Evolutionary conservation across 306 rosid species (phyloP).

Genomic region (Trifolium subterraneum): DNA sequence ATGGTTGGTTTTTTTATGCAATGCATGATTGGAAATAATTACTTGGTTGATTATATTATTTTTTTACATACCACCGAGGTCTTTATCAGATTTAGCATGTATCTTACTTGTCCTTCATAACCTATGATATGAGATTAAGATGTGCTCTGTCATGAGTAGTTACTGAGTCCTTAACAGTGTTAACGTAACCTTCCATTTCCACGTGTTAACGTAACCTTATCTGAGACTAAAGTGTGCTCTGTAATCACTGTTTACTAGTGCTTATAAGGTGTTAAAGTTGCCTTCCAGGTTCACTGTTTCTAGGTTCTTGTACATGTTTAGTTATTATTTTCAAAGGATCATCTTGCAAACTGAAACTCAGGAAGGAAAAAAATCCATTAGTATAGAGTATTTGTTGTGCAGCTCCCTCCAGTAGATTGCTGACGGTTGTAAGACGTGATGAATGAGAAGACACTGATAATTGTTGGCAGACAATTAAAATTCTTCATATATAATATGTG

Average conservation of each 20-base stretch:
- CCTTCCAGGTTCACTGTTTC: conserved; percentile 17
- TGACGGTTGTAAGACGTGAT: conserved; percentile 17
- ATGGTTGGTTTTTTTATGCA: conserved; percentile 31
- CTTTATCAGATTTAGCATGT: conserved; percentile 2
- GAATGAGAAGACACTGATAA: conserved; percentile 8
- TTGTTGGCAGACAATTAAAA: conserved; percentile 5
- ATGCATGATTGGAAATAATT: not conserved
- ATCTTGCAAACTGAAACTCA: conserved; percentile 21
- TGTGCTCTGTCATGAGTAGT: not conserved
- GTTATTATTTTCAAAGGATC: conserved; percentile 35
- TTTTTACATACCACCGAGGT: conserved; percentile 8
- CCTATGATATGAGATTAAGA: conserved; percentile 3
- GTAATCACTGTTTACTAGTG: not conserved
- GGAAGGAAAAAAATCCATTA: not conserved
- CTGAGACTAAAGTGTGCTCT: not conserved
- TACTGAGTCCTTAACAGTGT: conserved; percentile 4
- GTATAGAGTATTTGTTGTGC: conserved; percentile 8
- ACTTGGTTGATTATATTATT: conserved; percentile 21
- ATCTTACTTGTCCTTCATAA: conserved; percentile 21
- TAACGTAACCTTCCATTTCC: conserved; percentile 3
- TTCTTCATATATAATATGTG: conserved; percentile 6
- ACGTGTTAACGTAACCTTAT: not conserved
- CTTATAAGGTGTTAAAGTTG: conserved; percentile 7
- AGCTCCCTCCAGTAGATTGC: conserved; percentile 34
- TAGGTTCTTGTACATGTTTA: conserved; percentile 6